These are phyloP conservation scores for Trebouxiophyceae sp. DNA, from an alignment of 163 green algal genomes.

Conservation along the genomic window DNA sequence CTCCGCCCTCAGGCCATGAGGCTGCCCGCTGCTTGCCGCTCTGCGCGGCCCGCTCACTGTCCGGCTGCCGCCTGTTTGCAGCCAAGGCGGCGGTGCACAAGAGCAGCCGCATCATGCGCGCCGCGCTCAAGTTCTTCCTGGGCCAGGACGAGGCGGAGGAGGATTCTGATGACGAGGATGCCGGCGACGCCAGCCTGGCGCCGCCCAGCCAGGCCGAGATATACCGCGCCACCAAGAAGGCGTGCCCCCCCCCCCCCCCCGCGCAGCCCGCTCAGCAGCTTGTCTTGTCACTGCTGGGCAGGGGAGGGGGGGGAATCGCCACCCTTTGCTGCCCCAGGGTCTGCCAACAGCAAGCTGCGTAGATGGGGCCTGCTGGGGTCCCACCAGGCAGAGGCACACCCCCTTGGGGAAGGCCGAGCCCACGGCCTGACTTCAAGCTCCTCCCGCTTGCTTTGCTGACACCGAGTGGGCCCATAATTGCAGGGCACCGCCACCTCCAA, in stretches of 20 bases:
- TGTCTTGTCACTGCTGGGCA: too few relatives aligned
- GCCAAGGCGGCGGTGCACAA: slow-evolving; percentile 66
- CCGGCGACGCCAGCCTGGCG: slow-evolving; percentile 21
- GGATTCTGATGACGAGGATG: slow-evolving; percentile 52
- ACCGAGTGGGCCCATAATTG: neutral
- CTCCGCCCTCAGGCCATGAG: neutral
- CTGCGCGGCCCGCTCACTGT: neutral
- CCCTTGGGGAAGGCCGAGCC: too few relatives aligned
- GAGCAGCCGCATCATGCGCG: slow-evolving; percentile 63
- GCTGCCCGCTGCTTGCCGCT: neutral
- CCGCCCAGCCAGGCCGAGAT: slow-evolving; percentile 68
- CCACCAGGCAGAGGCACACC: too few relatives aligned
- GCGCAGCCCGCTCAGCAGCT: too few relatives aligned
- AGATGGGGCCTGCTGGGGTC: too few relatives aligned
- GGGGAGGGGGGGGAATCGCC: too few relatives aligned
- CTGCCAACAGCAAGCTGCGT: too few relatives aligned
- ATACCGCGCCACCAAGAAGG: slow-evolving; percentile 84
- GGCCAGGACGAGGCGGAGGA: slow-evolving; percentile 62
- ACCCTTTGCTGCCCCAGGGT: too few relatives aligned
- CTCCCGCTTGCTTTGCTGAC: too few relatives aligned
- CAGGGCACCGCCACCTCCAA: slow-evolving; percentile 72
- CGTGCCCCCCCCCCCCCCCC: too few relatives aligned
- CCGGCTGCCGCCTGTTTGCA: slow-evolving; percentile 11
- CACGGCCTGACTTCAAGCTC: too few relatives aligned
- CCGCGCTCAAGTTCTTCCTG: slow-evolving; percentile 94